Evolutionary conservation across 2,329 filamentous ascomycete genomes (phyloP).

Genomic region (Diaporthe sp.): DNA sequence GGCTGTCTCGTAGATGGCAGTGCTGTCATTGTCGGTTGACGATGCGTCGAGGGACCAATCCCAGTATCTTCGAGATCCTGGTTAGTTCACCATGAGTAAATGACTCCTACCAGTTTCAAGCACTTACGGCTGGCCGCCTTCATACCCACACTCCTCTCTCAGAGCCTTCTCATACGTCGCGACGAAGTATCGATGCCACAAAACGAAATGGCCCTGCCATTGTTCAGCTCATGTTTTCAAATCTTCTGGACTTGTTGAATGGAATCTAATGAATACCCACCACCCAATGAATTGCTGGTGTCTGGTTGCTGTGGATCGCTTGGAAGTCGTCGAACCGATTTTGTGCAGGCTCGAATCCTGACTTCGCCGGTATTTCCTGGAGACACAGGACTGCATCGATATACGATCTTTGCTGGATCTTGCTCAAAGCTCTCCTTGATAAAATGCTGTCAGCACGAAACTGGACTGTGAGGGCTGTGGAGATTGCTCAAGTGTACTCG

Average conservation of each 20-base stretch:
- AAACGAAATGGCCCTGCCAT: not conserved
- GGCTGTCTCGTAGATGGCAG: not conserved
- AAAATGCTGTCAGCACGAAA: too few relatives aligned
- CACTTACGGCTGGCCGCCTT: not conserved
- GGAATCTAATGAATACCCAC: not conserved
- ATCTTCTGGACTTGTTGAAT: too few relatives aligned
- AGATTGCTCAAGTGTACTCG: not conserved
- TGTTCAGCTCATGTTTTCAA: not conserved
- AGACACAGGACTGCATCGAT: constrained; percentile 1
- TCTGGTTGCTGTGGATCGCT: not conserved
- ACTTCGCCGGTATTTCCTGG: not conserved
- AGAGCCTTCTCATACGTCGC: not conserved
- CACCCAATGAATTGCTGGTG: not conserved
- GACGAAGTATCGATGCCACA: constrained; percentile 14
- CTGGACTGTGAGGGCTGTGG: not conserved
- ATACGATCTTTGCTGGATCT: not conserved
- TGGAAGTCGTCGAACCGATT: constrained; percentile 9
- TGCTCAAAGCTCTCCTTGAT: not conserved
- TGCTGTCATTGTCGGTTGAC: not conserved
- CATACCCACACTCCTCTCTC: not conserved
- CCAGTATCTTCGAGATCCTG: not conserved
- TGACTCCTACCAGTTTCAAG: not conserved
- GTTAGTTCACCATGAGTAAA: not conserved
- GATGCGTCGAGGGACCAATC: constrained; percentile 7
- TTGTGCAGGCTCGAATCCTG: not conserved